Conservation (phyloP, 306 rosid genomes). For the Trifolium dubium region DNA sequence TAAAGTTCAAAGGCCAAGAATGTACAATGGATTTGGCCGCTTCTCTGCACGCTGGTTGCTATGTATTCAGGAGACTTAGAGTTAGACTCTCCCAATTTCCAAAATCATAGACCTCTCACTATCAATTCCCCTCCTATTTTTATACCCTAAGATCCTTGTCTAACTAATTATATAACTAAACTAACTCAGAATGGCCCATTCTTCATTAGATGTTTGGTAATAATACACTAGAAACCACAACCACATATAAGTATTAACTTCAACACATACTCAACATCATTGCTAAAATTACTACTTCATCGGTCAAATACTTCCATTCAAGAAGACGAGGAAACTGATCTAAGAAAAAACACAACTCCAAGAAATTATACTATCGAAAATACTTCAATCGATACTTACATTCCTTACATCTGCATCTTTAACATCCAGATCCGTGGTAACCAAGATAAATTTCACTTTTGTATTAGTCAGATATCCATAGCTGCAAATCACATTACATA, state of each 20-base stretch:
- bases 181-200: background rate
- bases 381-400: slow-evolving; percentile 62
- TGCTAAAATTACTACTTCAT: slow-evolving; percentile 2
- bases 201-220: background rate
- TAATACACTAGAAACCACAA: background rate
- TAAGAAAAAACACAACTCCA: background rate
- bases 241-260: slow-evolving; percentile 22
- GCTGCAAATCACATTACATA: slow-evolving; percentile 48
- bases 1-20: background rate
- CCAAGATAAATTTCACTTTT: slow-evolving; percentile 93
- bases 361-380: background rate
- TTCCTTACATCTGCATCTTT: slow-evolving; percentile 84
- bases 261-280: background rate
- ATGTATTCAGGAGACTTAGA: background rate
- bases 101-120: background rate
- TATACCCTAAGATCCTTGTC: background rate
- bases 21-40: background rate
- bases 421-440: slow-evolving; percentile 89
- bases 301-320: slow-evolving; percentile 13
- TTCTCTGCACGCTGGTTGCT: background rate
- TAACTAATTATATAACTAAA: slow-evolving; percentile 12
- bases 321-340: background rate
- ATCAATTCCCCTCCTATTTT: background rate
- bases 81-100: background rate
- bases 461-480: slow-evolving; percentile 95